These are phyloP conservation scores for Chytridium lagenaria DNA, from an alignment of 371 early-diverging fungal genomes.

Conservation along the genomic window DNA sequence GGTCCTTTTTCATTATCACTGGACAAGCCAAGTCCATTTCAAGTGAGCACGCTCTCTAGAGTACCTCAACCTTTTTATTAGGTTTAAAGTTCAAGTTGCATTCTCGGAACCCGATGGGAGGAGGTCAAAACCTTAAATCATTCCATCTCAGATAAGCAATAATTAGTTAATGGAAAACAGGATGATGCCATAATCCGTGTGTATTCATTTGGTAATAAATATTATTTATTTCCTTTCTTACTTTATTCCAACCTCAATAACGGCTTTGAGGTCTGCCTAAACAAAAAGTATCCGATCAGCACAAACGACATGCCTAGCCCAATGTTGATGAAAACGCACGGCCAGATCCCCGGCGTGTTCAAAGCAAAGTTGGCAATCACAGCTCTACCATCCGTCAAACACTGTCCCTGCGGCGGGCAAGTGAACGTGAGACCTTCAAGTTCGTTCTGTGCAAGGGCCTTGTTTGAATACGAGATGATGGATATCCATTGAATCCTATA, in stretches of 20 bases:
- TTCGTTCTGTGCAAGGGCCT: slow-evolving; percentile 47
- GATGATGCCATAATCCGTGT: too few relatives aligned
- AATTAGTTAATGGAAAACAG: too few relatives aligned
- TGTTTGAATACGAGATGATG: slow-evolving; percentile 47
- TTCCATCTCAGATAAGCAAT: too few relatives aligned
- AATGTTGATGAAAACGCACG: slow-evolving; percentile 27
- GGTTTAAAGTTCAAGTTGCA: too few relatives aligned
- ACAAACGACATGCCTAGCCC: slow-evolving; percentile 19
- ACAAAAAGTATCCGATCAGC: slow-evolving; percentile 25
- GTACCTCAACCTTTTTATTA: too few relatives aligned
- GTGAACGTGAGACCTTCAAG: slow-evolving; percentile 37
- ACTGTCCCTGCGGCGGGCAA: slow-evolving; percentile 27
- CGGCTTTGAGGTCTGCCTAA: slow-evolving; percentile 28
- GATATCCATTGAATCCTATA: slow-evolving; percentile 43
- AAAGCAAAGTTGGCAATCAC: slow-evolving; percentile 22
- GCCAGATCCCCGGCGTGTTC: slow-evolving; percentile 15
- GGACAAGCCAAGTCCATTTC: too few relatives aligned
- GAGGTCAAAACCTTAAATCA: too few relatives aligned
- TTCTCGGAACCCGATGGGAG: too few relatives aligned
- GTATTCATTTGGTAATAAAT: too few relatives aligned
- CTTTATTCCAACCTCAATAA: slow-evolving; percentile 31
- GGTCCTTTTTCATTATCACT: too few relatives aligned
- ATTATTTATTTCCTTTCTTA: too few relatives aligned
- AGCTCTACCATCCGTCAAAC: slow-evolving; percentile 25
- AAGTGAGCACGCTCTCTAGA: too few relatives aligned